These are phyloP conservation scores for Aspergillus pseudoterreus DNA, from an alignment of 2,329 filamentous ascomycete species.

Conservation along the genomic window DNA sequence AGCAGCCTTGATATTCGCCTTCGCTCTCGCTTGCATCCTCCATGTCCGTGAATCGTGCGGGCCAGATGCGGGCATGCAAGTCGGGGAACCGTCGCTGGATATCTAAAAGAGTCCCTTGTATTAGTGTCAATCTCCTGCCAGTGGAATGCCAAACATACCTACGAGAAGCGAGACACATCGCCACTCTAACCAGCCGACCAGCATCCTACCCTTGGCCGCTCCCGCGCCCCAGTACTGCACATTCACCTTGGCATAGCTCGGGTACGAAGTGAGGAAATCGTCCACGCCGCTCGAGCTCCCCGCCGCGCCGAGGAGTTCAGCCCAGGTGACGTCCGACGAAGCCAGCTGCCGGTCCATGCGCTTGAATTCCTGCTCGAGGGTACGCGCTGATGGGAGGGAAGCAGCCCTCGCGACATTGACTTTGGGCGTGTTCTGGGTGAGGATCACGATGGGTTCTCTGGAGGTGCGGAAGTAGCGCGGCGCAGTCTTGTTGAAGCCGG, in stretches of 20 bases:
- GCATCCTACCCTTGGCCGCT: not conserved
- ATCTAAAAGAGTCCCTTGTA: not conserved
- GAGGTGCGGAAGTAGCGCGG: conserved; percentile 6
- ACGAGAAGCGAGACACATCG: conserved; percentile 7
- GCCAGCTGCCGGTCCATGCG: not conserved
- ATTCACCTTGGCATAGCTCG: conserved; percentile 4
- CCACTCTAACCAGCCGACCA: conserved; percentile 8
- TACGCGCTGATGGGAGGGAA: not conserved
- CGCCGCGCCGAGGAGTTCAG: not conserved
- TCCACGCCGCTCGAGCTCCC: not conserved
- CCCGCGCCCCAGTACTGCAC: conserved; percentile 7
- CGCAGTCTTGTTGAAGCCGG: not conserved
- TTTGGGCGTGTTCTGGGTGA: conserved; percentile 6
- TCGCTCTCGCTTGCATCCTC: not conserved
- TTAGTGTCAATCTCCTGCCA: too few species aligned
- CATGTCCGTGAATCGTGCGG: conserved; percentile 5
- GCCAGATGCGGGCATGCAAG: conserved; percentile 8
- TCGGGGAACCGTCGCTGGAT: conserved; percentile 7
- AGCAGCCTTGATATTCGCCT: conserved; percentile 5
- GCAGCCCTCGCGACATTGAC: conserved; percentile 6
- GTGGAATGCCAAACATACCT: conserved; percentile 1
- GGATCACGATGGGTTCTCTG: conserved; percentile 5
- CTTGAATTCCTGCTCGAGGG: not conserved
- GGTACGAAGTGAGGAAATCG: conserved; percentile 2
- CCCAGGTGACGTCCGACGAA: not conserved